Evolutionary conservation across 495 filamentous ascomycete genomes (phyloP), one percentile per base, ranked within the genome.

Genomic region (Xylaria cubensis): DNA sequence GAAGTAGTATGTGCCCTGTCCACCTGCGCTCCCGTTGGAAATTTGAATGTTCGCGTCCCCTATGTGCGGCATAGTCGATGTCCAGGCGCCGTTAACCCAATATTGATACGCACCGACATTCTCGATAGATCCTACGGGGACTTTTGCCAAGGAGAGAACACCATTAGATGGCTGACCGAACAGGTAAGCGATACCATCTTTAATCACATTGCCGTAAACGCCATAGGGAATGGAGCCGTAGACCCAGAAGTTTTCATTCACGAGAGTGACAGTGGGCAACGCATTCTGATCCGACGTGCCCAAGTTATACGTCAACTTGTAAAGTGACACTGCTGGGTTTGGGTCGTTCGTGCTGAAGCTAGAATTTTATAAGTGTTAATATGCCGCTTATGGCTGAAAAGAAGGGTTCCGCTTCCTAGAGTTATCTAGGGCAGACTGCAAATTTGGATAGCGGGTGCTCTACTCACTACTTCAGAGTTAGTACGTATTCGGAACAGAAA

Each of bases 1-100:
- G 44, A 78, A 80, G 73, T 81, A 82, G 64, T 72, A 81, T 15
- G 73, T 81, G 39, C 79, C 80, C 64, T 81, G 80, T 12, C 78
- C 78, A 50, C 75, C 77, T 0, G 79, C 75, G 29, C 75, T 70
- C 29, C 65, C 76, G 68, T 80, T 79, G 21, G 69, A 46, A 34
- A 81, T 76, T 9, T 56, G 68, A 9, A 75, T 65, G 15, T 48
- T 63, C 15, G 29, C 55, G 50, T 80, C 74, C 21, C 71, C 56
- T 13, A 79, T 50, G 15, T 24, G 41, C 1, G 79, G 77, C 59
- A 53, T 62, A 15, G 32, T 70, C 21, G 29, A 72, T n/a, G 74
- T 77, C 79, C 77, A 80, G 9, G 53, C 69, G n/a, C 72, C 68
- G 39, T 73, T 70, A 50, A 78, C 70, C 32, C 72, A 77, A 62